A percentile compares a stretch with the other conserved stretches of the same genome.
phyloP scores from a whole-genome alignment of 73 alveolate species.

The Paramecium sexaurelia region DNA sequence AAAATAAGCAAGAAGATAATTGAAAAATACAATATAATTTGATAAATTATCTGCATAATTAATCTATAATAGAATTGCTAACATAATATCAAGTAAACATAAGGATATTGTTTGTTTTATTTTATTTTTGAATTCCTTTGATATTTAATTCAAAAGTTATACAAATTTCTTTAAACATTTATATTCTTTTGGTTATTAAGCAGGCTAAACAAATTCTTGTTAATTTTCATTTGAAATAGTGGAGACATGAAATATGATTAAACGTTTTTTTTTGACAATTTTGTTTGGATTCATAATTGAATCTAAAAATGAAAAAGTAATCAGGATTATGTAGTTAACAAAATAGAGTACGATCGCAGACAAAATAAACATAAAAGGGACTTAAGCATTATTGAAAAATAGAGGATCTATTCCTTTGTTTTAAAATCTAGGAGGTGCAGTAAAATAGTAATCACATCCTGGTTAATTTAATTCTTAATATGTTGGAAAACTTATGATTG shows the following conservation, averaged over 20 bases:
- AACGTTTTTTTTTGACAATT: too few relatives aligned
- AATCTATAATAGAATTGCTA: background rate
- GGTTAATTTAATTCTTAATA: background rate
- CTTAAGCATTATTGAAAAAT: background rate
- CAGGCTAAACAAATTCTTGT: too few relatives aligned
- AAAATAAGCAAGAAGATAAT: background rate
- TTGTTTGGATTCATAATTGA: background rate
- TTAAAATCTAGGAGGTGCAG: background rate
- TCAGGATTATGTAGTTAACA: background rate
- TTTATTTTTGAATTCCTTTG: background rate
- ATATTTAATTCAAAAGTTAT: background rate
- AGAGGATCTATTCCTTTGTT: background rate
- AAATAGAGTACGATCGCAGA: background rate
- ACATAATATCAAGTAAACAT: background rate
- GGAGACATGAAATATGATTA: too few relatives aligned
- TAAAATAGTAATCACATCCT: background rate
- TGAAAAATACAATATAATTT: background rate
- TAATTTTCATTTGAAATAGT: too few relatives aligned
- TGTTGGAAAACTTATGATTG: background rate
- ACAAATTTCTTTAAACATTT: background rate
- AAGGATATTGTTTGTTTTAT: background rate
- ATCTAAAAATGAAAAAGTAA: background rate
- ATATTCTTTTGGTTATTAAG: background rate
- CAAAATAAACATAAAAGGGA: background rate
- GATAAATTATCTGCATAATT: background rate